phyloP scores from a whole-genome alignment of 2,329 filamentous ascomycete species.

The Curvularia lunata region DNA sequence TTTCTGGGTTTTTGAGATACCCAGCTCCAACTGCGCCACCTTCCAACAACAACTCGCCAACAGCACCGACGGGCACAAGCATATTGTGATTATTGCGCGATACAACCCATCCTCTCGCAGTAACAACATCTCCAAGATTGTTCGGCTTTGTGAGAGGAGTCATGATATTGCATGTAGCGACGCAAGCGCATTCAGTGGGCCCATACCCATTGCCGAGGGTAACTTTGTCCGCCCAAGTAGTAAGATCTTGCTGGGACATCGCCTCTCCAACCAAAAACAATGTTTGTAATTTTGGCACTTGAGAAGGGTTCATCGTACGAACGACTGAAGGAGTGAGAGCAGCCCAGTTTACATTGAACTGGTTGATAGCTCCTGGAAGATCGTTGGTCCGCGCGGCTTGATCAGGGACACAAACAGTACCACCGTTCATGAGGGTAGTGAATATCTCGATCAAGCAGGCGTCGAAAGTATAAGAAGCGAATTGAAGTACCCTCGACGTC shows the following conservation, averaged over 20 bases:
- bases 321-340: conserved; percentile 54
- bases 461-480: conserved; percentile 55
- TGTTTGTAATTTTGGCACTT: conserved; percentile 35
- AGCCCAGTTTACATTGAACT: conserved; percentile 51
- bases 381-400: conserved; percentile 56
- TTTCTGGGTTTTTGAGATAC: conserved; percentile 43
- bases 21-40: conserved; percentile 43
- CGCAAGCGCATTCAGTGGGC: conserved; percentile 48
- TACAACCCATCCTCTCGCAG: conserved; percentile 48
- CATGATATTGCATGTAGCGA: conserved; percentile 44
- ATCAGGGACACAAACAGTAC: conserved; percentile 57
- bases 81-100: conserved; percentile 42
- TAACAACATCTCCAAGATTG: conserved; percentile 45
- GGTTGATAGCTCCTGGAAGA: conserved; percentile 51
- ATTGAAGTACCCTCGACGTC: conserved; percentile 63
- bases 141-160: conserved; percentile 36
- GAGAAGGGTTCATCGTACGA: conserved; percentile 37
- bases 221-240: conserved; percentile 46
- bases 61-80: conserved; percentile 48
- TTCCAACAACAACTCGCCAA: conserved; percentile 53
- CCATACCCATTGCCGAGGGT: conserved; percentile 51
- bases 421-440: conserved; percentile 55
- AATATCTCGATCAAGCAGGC: conserved; percentile 56
- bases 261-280: conserved; percentile 44
- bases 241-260: conserved; percentile 43